phyloP scores from a whole-genome alignment of 352 stramenopile species.

The Globisporangium spiculum region DNA sequence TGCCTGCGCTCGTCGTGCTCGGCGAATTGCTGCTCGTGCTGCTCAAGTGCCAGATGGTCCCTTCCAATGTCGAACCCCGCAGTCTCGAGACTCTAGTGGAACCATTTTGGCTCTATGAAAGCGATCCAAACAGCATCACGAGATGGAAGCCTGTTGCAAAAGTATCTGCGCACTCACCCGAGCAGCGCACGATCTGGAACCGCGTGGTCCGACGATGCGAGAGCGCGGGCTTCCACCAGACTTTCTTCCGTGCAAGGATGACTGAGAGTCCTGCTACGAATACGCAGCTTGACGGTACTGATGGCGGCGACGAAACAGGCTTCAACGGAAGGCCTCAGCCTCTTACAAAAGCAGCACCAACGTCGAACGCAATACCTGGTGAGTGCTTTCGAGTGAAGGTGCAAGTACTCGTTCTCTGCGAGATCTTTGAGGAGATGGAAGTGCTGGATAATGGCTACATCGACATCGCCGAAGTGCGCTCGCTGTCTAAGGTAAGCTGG shows the following conservation, averaged over 20 bases:
- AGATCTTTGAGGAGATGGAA: slow-evolving; percentile 75
- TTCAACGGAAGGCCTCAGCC: neutral
- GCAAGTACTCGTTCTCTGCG: slow-evolving; percentile 42
- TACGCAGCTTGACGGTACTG: neutral
- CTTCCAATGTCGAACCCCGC: slow-evolving; percentile 20
- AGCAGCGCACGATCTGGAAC: slow-evolving; percentile 62
- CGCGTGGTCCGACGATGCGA: slow-evolving; percentile 57
- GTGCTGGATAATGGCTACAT: slow-evolving; percentile 53
- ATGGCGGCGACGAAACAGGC: neutral
- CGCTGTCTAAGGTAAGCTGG: slow-evolving; percentile 39
- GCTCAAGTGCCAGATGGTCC: slow-evolving; percentile 25
- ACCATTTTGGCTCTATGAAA: slow-evolving; percentile 49
- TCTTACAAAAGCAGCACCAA: neutral
- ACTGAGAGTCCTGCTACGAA: neutral
- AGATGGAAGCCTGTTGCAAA: neutral
- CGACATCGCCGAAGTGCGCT: slow-evolving; percentile 68
- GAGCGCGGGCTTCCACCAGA: slow-evolving; percentile 29
- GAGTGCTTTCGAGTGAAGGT: slow-evolving; percentile 34
- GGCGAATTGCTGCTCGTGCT: slow-evolving; percentile 60
- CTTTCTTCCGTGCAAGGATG: slow-evolving; percentile 12
- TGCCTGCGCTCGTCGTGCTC: slow-evolving; percentile 40
- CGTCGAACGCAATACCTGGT: slow-evolving; percentile 6
- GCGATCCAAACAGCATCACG: neutral
- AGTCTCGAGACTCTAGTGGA: slow-evolving; percentile 34
- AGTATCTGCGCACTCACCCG: slow-evolving; percentile 19